Base-by-base conservation (phyloP, 2,329 filamentous ascomycete genomes). In the Neoascochyta sp. region DNA sequence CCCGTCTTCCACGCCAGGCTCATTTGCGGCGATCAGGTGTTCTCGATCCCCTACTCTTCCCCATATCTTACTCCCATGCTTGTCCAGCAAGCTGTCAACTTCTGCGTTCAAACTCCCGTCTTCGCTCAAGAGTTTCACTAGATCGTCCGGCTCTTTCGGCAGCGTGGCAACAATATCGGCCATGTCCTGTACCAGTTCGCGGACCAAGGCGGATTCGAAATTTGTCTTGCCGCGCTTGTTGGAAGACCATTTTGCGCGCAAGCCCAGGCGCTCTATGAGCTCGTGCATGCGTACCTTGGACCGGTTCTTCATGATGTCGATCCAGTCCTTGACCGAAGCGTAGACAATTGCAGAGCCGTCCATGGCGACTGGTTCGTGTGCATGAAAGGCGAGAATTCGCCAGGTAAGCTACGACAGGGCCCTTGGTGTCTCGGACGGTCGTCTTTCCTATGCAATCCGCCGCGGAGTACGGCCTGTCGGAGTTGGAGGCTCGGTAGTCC, bases 141-240 rank as follows among this genome's bases (percentile, higher is more conserved):
- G 33, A 16, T 60, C 57, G 16, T 58, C 54, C 14, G 50, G 33
- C 34, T 61, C 54, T 46, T 61, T 58, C 6, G 57, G 56, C 9
- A 61, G 32, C 8, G 42, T 54, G 8, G 52, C 45, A 7, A 60
- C 54, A 2, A 59, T 42, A 17, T 57, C 52, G 21, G 47, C 43
- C 56, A 61, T 61, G 19, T 60, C 54, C 10, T 47, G 43, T n/a
- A 61, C 56, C 32, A 61, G 30, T 13, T 57, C 54, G 32, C 54
- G 49, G 9, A 60, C 50, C n/a, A 57, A 32, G 12, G 49, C 50
- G 23, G 54, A 60, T 27, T 61, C 56, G 25, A 61, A 61, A 19
- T 60, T 59, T 10, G 57, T 60, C 32, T 61, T 61, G 27, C 57
- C 57, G 11, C 57, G 57, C 32, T 60, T 61, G 40, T 60, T 60